Conservation (phyloP, 1,139 yeast species). For the Schwanniomyces etchellsii region DNA sequence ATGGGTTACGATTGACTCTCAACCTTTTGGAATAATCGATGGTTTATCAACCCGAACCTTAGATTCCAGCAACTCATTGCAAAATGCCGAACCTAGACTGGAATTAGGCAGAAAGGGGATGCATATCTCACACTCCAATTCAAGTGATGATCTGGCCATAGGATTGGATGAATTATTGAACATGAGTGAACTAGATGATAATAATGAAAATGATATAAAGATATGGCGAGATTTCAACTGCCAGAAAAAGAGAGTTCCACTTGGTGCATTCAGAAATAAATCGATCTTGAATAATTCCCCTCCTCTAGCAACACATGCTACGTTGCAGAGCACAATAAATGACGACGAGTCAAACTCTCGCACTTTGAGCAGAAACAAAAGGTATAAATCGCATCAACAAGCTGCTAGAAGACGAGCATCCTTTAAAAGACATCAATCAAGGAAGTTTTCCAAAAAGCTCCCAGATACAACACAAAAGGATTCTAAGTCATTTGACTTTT, state of each 20-base stretch:
- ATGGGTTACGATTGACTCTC: slow-evolving; percentile 74
- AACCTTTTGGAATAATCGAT: slow-evolving; percentile 91
- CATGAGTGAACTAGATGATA: slow-evolving; percentile 83
- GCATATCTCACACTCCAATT: slow-evolving; percentile 13
- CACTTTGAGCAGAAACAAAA: not conserved
- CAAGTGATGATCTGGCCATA: slow-evolving; percentile 53
- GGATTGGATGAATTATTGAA: slow-evolving; percentile 83
- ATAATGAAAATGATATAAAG: slow-evolving; percentile 50
- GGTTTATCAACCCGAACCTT: slow-evolving; percentile 85
- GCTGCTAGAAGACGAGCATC: slow-evolving; percentile 16
- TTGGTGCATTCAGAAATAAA: slow-evolving; percentile 86
- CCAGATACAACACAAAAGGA: slow-evolving; percentile 1
- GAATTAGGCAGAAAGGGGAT: slow-evolving; percentile 16
- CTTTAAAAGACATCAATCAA: slow-evolving; percentile 7
- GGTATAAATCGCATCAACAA: not conserved
- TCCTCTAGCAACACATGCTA: slow-evolving; percentile 8
- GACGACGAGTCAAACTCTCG: slow-evolving; percentile 11
- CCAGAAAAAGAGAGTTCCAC: slow-evolving; percentile 58
- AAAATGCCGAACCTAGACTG: slow-evolving; percentile 2
- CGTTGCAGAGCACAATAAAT: slow-evolving; percentile 19
- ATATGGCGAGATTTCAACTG: slow-evolving; percentile 51
- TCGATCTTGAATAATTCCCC: slow-evolving; percentile 38
- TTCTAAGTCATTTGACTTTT: not conserved
- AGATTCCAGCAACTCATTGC: slow-evolving; percentile 3
- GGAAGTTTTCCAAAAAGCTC: slow-evolving; percentile 8